These are phyloP conservation scores for Tylopilus subfusipes DNA, from an alignment of 768 basidiomycete genomes.

Conservation along the genomic window DNA sequence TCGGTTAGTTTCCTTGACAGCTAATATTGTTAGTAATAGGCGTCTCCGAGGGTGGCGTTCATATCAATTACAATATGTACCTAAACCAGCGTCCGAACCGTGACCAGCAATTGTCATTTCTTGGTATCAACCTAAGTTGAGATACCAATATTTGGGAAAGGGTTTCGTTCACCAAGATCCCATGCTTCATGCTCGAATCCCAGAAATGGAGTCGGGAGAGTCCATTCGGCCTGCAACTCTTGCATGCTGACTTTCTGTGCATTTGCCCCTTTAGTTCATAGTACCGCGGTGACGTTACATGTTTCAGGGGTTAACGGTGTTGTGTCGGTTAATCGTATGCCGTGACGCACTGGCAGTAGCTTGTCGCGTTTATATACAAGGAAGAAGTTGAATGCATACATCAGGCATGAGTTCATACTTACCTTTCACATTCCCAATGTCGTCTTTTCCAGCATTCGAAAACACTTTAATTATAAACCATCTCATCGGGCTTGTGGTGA, in stretches of 20 bases:
- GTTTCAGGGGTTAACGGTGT: not conserved
- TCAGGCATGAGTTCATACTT: not conserved
- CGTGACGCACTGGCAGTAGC: not conserved
- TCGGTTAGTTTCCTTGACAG: no score
- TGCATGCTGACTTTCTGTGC: not conserved
- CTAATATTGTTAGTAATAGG: no score
- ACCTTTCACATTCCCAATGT: not conserved
- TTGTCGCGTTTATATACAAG: not conserved
- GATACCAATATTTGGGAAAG: not conserved
- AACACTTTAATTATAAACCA: not conserved
- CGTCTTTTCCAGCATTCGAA: not conserved
- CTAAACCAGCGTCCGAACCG: no score
- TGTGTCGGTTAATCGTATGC: not conserved
- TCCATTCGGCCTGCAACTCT: not conserved
- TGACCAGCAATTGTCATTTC: no score
- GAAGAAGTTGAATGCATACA: not conserved
- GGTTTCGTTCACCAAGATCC: not conserved
- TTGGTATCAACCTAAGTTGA: no score
- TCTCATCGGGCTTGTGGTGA: constrained; percentile 2
- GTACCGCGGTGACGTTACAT: not conserved
- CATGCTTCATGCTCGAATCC: not conserved
- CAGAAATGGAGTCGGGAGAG: not conserved
- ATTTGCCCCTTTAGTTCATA: not conserved
- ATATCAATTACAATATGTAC: no score
- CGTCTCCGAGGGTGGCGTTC: no score